Base-by-base conservation (phyloP, 371 early-diverging fungal genomes). In the Zopfochytrium polystomum region DNA sequence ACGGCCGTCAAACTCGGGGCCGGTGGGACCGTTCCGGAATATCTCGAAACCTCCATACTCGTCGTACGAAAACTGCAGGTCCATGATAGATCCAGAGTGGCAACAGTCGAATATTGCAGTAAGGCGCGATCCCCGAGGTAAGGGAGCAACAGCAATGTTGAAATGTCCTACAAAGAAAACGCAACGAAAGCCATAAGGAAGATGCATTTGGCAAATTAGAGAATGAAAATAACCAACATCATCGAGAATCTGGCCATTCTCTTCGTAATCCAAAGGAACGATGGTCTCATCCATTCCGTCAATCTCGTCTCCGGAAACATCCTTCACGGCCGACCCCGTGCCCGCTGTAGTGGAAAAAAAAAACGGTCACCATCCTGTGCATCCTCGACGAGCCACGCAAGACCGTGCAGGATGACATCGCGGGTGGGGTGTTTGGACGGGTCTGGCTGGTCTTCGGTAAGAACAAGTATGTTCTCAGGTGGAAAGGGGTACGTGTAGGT, bases 251-350 rank as follows among this genome's bases (percentile, higher is more conserved):
- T 83, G 74, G 3, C 95, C 95, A 20, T 80, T 79, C 0, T 56
- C 56, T 42, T 73, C 55, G 70, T 85, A 87, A 68, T 95, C 95
- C 6, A 90, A 71, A 7, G 95, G 95, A 46, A 84, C 78, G 54
- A 90, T 89, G 2, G 86, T 83, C 59, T 87, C 87, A 64, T 88
- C 90, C 51, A 62, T 80, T 3, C 90, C 90, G 67, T 91, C 91
- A 31, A 81, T 82, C 61, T 93, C 92, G 68, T 93, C 93, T 20
- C 88, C 89, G 46, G 81, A n/a, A n/a, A n/a, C n/a, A n/a, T n/a
- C n/a, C n/a, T 55, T 32, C 11, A 55, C 15, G 25, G 38, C 44
- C 32, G 3, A 22, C 55, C 30, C 66, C 66, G 30, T 66, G 66
- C 20, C 67, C 67, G 31, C 44, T 42, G 49, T 45, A 67, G 33